Evolutionary conservation across 1,139 yeast genomes (phyloP).

Genomic region (Protomyces inundatus): DNA sequence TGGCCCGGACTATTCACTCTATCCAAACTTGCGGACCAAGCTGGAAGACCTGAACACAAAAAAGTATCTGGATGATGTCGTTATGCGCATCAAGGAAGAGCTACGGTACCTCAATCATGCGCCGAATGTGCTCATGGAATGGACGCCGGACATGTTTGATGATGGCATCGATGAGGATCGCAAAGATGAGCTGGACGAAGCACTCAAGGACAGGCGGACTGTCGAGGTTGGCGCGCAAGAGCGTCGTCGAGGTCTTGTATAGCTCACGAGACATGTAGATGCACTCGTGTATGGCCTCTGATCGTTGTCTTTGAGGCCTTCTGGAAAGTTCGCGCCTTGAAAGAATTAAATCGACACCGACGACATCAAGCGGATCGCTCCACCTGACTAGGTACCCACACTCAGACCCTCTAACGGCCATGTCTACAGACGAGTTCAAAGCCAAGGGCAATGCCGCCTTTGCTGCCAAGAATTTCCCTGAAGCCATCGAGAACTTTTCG

Average conservation of each 20-base stretch:
- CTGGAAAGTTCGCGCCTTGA: too few relatives aligned
- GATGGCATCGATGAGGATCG: slow-evolving; percentile 51
- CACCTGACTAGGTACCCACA: background rate
- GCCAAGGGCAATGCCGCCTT: slow-evolving; percentile 82
- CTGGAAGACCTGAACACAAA: slow-evolving; percentile 83
- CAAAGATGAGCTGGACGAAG: slow-evolving; percentile 45
- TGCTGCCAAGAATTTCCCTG: slow-evolving; percentile 72
- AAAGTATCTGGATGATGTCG: slow-evolving; percentile 75
- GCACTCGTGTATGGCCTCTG: too few relatives aligned
- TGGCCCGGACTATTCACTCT: slow-evolving; percentile 86
- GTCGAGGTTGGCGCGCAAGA: slow-evolving; percentile 4
- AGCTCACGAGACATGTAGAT: background rate
- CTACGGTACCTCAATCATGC: slow-evolving; percentile 79
- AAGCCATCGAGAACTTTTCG: slow-evolving; percentile 75
- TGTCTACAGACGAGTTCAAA: slow-evolving; percentile 46
- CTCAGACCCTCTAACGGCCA: background rate
- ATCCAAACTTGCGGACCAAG: slow-evolving; percentile 83
- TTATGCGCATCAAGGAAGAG: slow-evolving; percentile 73
- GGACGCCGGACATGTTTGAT: slow-evolving; percentile 68
- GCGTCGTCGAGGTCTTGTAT: slow-evolving; percentile 20
- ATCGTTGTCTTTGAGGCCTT: too few relatives aligned
- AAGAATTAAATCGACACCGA: background rate
- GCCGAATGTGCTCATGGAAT: slow-evolving; percentile 90
- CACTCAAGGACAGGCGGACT: slow-evolving; percentile 17
- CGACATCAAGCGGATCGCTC: background rate